Conservation (phyloP, 1,139 yeast genomes). For the Sugiyamaella neomexicana region DNA sequence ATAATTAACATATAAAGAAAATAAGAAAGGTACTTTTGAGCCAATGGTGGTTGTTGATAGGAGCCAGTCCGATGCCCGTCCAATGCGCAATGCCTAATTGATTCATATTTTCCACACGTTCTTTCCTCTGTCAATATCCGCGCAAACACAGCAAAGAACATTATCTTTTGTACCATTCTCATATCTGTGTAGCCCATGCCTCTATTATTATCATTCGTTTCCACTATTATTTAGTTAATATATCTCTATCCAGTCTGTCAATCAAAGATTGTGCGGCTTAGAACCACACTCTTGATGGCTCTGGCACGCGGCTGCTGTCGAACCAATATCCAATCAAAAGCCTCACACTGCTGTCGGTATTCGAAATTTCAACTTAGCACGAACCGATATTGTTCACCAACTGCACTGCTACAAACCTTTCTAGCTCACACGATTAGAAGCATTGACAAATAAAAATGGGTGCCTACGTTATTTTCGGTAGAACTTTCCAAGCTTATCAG, state of each 20-base stretch:
- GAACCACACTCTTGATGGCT: neutral
- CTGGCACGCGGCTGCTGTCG: neutral
- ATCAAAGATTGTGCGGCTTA: neutral
- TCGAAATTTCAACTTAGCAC: neutral
- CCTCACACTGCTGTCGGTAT: neutral
- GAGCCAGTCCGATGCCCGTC: too few species aligned
- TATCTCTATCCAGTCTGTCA: neutral
- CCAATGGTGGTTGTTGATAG: too few species aligned
- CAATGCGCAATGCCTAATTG: too few species aligned
- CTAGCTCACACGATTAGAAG: neutral
- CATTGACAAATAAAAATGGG: slow-evolving; percentile 51
- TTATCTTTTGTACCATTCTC: too few species aligned
- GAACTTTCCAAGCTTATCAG: slow-evolving; percentile 70
- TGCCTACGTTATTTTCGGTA: slow-evolving; percentile 76
- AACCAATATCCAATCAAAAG: slow-evolving; percentile 8
- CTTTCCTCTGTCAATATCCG: too few species aligned
- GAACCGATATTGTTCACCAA: neutral
- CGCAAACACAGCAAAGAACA: too few species aligned
- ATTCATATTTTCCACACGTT: too few species aligned
- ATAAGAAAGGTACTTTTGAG: too few species aligned
- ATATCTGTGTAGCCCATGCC: too few species aligned
- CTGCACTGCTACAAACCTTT: neutral
- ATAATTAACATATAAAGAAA: too few species aligned
- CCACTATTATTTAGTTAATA: too few species aligned
- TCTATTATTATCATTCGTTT: too few species aligned